Evolutionary conservation across 2,329 filamentous ascomycete genomes (phyloP).

Genomic region (Neospermospora avenae): DNA sequence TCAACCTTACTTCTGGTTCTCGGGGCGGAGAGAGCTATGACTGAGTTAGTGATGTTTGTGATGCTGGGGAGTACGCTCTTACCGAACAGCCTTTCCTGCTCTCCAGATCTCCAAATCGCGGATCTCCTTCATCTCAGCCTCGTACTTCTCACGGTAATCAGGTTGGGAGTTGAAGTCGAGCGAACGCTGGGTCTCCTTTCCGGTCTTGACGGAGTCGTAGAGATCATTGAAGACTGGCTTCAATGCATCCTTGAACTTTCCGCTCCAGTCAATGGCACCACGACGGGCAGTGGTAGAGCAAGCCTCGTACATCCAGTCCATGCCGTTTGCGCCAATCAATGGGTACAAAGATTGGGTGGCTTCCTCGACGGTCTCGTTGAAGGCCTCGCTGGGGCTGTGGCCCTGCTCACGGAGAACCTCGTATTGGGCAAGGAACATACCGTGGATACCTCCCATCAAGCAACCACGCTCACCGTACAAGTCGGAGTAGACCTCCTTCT

Average conservation of each 20-base stretch:
- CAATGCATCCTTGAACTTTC: constrained; percentile 93
- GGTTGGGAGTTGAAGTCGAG: constrained; percentile 95
- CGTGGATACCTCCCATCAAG: constrained; percentile 99
- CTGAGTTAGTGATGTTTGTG: constrained; percentile 17
- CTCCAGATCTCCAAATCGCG: constrained; percentile 98
- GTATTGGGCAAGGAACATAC: constrained; percentile 99
- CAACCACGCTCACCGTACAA: constrained; percentile 99
- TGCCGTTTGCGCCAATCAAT: constrained; percentile 93
- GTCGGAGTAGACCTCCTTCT: constrained; percentile 99
- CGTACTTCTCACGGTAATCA: constrained; percentile 96
- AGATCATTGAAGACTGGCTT: constrained; percentile 99
- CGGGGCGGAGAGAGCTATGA: constrained; percentile 69
- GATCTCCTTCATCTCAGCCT: constrained; percentile 99
- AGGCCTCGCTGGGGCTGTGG: constrained; percentile 96
- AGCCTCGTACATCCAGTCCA: constrained; percentile 99
- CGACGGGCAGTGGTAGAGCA: constrained; percentile 98
- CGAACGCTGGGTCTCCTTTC: constrained; percentile 91
- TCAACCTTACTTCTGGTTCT: constrained; percentile 68
- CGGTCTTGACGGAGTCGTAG: constrained; percentile 88
- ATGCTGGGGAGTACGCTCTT: constrained; percentile 36
- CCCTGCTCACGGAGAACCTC: constrained; percentile 98
- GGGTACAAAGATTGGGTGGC: constrained; percentile 98
- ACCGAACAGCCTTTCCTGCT: constrained; percentile 95
- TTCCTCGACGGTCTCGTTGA: constrained; percentile 99
- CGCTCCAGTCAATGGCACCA: constrained; percentile 98